Evolutionary conservation across 192 early-diverging fungal species (phyloP).

Genomic region (Coemansia sp.): DNA sequence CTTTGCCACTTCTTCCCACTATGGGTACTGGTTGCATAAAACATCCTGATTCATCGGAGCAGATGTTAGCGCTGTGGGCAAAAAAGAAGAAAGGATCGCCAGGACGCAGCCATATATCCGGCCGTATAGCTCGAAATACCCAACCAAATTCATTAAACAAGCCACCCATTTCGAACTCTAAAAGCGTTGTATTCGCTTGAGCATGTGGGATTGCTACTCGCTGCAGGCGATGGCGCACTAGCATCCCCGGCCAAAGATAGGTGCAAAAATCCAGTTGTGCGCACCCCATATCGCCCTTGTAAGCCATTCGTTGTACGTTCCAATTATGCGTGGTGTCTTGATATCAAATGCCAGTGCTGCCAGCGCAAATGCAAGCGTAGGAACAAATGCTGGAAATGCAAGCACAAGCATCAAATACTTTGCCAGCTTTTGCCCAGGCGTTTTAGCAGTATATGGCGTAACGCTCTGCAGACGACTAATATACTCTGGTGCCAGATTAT

Average conservation of each 20-base stretch:
- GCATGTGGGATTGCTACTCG: neutral
- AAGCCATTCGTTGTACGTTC: constrained; percentile 19
- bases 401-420: constrained; percentile 22
- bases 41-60: constrained; percentile 2
- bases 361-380: constrained; percentile 9
- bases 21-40: neutral
- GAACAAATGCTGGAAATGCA: constrained; percentile 20
- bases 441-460: constrained; percentile 22
- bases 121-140: neutral
- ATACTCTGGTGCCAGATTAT: constrained; percentile 33
- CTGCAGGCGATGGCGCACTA: constrained; percentile 3
- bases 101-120: constrained; percentile 7
- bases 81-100: neutral
- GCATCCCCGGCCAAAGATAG: constrained; percentile 37
- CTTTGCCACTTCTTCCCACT: neutral
- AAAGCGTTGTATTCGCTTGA: neutral
- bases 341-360: constrained; percentile 22
- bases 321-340: constrained; percentile 23
- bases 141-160: neutral
- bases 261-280: constrained; percentile 34
- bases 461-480: constrained; percentile 25
- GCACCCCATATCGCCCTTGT: constrained; percentile 22
- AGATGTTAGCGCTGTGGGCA: neutral
- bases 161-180: neutral
- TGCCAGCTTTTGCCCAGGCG: constrained; percentile 28